Evolutionary conservation across 2,329 filamentous ascomycete species (phyloP), one percentile per base, ranked within the genome.

Genomic region (Leptodontidium sp.): DNA sequence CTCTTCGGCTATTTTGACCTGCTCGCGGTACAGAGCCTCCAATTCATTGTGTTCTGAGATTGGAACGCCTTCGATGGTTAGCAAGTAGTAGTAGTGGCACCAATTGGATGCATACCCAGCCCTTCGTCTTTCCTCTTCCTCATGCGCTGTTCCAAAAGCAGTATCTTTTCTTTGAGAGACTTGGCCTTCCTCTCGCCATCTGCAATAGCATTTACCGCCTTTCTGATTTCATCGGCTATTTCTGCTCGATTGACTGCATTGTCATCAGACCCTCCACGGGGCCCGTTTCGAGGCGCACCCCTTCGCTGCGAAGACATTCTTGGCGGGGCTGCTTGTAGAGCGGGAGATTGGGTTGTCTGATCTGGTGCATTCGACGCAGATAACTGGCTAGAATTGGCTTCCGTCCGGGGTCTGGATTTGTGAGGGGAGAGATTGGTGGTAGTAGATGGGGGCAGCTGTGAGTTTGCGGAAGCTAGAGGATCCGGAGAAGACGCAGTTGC

Each of bases 1-100:
- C 3, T 74, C 68, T 32, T 79, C 77, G 1, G 74, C 71, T 17
- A 78, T 71, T 38, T 72, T 73, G 12, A 79, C 74, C 21, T 75
- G 67, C 50, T 78, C 74, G n/a, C 78, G 73, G 50, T 77, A 77
- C 6, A 77, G 61, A 11, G 43, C 63, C 49, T 71, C 69, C 7
- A 78, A 64, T 14, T 68, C 61, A 53, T 75, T 72, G 9, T 75
- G 58, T 26, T 77, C 76, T 49, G 67, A 62, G 4, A 76, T 55
- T 14, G 75, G 66, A 12, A 71, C 70, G 43, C 73, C 76, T 76
- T 62, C 11, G 43, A 11, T 35, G 50, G 59, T 70, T 65, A 73
- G 70, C 38, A 24, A 38, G 9, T 17, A 50, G 17, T 40, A 8
- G n/a, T 29, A 66, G 15, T 17, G 9, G n/a, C 15, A 2, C 38